phyloP scores from a whole-genome alignment of 1,284 basidiomycete genomes.

The Porphyrellus sp. region DNA sequence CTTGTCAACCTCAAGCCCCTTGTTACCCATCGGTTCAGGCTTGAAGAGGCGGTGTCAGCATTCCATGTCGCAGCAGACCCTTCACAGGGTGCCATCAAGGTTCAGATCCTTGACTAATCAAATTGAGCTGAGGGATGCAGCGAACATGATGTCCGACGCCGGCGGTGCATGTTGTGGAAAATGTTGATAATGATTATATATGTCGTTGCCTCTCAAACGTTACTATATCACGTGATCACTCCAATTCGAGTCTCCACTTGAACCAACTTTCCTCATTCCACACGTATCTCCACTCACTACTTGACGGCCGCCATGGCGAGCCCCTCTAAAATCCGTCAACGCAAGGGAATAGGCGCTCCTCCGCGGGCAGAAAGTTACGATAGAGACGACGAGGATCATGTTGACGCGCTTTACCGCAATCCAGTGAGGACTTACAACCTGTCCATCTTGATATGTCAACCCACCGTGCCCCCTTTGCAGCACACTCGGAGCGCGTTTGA shows the following conservation, averaged over 20 bases:
- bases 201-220: no score
- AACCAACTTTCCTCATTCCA: conserved; percentile 3
- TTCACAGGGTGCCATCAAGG: conserved; percentile 61
- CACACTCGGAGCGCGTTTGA: conserved; percentile 56
- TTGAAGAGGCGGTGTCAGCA: conserved; percentile 74
- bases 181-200: background rate
- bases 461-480: conserved; percentile 31
- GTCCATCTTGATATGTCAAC: conserved; percentile 2
- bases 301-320: conserved; percentile 32
- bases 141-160: no score
- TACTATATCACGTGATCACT: conserved; percentile 22
- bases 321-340: conserved; percentile 33
- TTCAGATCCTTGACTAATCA: conserved; percentile 52
- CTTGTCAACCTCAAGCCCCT: conserved; percentile 76
- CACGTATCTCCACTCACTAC: conserved; percentile 2
- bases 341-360: conserved; percentile 21
- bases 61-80: conserved; percentile 77
- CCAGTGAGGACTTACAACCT: conserved; percentile 18
- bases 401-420: conserved; percentile 33
- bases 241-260: conserved; percentile 1
- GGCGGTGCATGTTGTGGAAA: no score
- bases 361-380: conserved; percentile 31
- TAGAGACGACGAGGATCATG: conserved; percentile 36
- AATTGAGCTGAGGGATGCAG: background rate
- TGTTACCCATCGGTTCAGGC: conserved; percentile 79